phyloP scores from a whole-genome alignment of 441 rosid species.

The Bruguiera hainesii region DNA sequence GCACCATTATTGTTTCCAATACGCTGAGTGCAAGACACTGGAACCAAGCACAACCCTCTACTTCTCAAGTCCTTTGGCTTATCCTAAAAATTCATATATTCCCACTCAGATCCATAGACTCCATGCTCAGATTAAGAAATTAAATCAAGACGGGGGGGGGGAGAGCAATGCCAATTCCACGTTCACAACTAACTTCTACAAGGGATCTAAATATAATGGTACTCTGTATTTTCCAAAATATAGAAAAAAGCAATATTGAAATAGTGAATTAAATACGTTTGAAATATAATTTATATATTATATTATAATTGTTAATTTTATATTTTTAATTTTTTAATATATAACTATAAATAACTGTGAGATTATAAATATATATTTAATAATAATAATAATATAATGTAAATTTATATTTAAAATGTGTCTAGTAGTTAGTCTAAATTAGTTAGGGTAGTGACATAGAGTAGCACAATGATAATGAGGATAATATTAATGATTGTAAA shows the following conservation, averaged over 20 bases:
- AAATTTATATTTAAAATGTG: too few species aligned
- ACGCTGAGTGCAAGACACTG: slow-evolving; percentile 71
- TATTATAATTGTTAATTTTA: too few species aligned
- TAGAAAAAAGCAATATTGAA: too few species aligned
- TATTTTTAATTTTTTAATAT: too few species aligned
- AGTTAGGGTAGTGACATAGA: too few species aligned
- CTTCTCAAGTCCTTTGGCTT: slow-evolving; percentile 62
- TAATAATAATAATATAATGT: too few species aligned
- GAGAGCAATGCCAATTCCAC: not conserved
- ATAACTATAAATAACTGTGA: not conserved
- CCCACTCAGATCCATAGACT: not conserved
- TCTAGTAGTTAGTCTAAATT: too few species aligned
- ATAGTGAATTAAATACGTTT: too few species aligned
- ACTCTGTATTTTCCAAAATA: too few species aligned
- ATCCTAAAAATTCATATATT: slow-evolving; percentile 27
- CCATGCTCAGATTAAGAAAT: not conserved
- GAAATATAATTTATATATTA: too few species aligned
- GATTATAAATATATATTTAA: too few species aligned
- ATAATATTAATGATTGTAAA: slow-evolving; percentile 15
- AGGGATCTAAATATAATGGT: slow-evolving; percentile 6
- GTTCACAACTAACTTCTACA: not conserved
- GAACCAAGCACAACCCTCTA: slow-evolving; percentile 85
- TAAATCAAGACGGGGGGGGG: not conserved
- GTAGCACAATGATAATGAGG: slow-evolving; percentile 15
- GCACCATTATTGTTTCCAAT: slow-evolving; percentile 76